Evolutionary conservation across 306 rosid genomes (phyloP), one percentile per base, ranked within the genome.

Genomic region (Biancaea sappan): DNA sequence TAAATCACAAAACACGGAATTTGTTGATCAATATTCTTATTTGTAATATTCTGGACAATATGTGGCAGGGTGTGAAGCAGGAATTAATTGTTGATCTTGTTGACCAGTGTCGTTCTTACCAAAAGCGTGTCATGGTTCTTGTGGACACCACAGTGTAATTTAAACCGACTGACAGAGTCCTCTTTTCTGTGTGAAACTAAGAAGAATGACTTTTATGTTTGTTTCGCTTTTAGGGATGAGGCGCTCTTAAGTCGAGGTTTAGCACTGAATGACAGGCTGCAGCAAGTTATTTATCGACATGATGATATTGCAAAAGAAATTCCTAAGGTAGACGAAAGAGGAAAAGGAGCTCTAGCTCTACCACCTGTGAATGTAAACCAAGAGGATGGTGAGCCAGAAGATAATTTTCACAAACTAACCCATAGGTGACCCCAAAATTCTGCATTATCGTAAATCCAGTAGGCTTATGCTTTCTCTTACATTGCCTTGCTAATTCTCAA

Each of bases 31-130:
- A 38, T 72, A 16, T 37, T 73, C 66, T 11, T 24, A 44, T 70
- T 80, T 69, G 41, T 59, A 37, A 24, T 32, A 56, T 56, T 73
- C 62, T 79, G 79, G 71, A 58, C 35, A 66, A 76, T 56, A 67
- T 63, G 47, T 84, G 83, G 65, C 90, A 95, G 99, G 91, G 89
- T 63, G 80, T 92, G 84, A 95, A 90, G 86, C 89, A 92, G 31
- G 99, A 95, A 84, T 73, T 95, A 77, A 92, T 95, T 41, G 86
- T 92, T 48, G 98, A 95, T 85, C 98, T 95, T 67, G 99, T 87
- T 78, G 99, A 95, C 75, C 99, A 95, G 84, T 95, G 99, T 71
- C 97, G 82, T 56, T 88, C 92, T 8, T 95, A 88, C 79, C 93
- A 92, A 85, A 90, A 80, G 76, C 98, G 93, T 40, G 93, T 92